Conservation (phyloP, 2,329 filamentous ascomycete species). For the Monosporascus cannonballus region DNA sequence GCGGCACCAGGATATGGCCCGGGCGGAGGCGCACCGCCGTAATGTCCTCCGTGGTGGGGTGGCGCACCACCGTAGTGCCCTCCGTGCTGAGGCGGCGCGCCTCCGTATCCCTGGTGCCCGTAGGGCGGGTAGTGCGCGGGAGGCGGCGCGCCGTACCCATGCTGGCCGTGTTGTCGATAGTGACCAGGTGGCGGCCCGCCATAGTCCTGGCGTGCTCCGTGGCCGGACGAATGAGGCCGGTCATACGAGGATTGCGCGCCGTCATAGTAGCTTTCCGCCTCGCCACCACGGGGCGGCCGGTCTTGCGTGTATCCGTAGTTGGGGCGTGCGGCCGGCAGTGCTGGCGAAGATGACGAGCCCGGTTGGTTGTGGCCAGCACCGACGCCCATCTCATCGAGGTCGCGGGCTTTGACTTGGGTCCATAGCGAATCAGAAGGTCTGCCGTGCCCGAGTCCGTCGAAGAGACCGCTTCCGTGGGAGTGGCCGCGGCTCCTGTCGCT, state of each 20-base stretch:
- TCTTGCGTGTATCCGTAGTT: constrained; percentile 37
- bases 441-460: constrained; percentile 42
- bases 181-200: constrained; percentile 4
- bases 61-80: constrained; percentile 18
- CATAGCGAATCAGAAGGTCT: constrained; percentile 55
- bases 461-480: constrained; percentile 34
- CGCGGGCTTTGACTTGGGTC: constrained; percentile 54
- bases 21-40: neutral
- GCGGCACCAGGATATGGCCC: neutral
- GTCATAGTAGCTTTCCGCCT: constrained; percentile 8
- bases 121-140: neutral
- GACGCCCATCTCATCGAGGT: constrained; percentile 49
- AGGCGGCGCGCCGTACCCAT: constrained; percentile 9
- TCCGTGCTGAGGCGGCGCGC: constrained; percentile 19
- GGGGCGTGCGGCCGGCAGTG: constrained; percentile 22
- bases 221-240: neutral
- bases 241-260: neutral
- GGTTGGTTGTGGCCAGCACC: constrained; percentile 38
- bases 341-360: constrained; percentile 18
- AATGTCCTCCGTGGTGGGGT: neutral
- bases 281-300: constrained; percentile 13
- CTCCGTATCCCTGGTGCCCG: constrained; percentile 3
- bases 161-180: neutral
- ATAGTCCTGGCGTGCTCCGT: constrained; percentile 8
- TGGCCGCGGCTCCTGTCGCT: constrained; percentile 33